phyloP scores from a whole-genome alignment of 352 stramenopile genomes.

The Globisporangium rhizosaccharum region DNA sequence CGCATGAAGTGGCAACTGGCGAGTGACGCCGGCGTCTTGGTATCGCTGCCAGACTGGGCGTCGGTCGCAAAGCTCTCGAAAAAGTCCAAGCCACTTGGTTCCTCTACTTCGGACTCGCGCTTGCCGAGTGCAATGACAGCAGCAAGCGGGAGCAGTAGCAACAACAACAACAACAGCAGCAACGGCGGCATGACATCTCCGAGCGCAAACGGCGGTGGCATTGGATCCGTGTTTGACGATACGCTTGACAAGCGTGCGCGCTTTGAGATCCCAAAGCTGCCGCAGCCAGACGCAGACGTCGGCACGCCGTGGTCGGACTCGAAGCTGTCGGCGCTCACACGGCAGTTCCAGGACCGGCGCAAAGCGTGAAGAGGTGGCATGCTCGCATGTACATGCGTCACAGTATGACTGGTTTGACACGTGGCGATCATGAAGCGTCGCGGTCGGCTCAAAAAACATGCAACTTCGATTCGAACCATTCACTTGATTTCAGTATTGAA shows the following conservation, averaged over 20 bases:
- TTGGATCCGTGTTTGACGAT: slow-evolving; percentile 20
- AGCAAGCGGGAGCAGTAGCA: neutral
- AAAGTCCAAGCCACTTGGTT: slow-evolving; percentile 29
- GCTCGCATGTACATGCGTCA: neutral
- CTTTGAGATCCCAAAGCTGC: slow-evolving; percentile 78
- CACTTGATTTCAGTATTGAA: neutral
- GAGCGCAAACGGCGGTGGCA: slow-evolving; percentile 8
- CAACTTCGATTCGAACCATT: neutral
- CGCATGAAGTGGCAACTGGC: slow-evolving; percentile 77
- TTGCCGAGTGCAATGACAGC: slow-evolving; percentile 18
- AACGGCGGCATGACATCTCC: neutral
- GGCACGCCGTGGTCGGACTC: slow-evolving; percentile 70
- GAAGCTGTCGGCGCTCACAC: slow-evolving; percentile 49
- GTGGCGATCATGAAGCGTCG: neutral
- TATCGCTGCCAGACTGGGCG: slow-evolving; percentile 43
- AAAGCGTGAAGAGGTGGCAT: slow-evolving; percentile 2
- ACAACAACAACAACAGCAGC: slow-evolving; percentile 23
- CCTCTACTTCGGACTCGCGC: slow-evolving; percentile 47
- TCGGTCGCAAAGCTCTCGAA: slow-evolving; percentile 25
- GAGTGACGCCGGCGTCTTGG: slow-evolving; percentile 44
- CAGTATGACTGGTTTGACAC: neutral
- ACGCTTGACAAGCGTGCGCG: slow-evolving; percentile 20
- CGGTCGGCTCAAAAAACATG: too few relatives aligned
- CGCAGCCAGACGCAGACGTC: slow-evolving; percentile 48
- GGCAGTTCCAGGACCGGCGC: slow-evolving; percentile 36